These are phyloP conservation scores for Xylariaceae sp. DNA, from an alignment of 2,329 filamentous ascomycete species.

Conservation along the genomic window DNA sequence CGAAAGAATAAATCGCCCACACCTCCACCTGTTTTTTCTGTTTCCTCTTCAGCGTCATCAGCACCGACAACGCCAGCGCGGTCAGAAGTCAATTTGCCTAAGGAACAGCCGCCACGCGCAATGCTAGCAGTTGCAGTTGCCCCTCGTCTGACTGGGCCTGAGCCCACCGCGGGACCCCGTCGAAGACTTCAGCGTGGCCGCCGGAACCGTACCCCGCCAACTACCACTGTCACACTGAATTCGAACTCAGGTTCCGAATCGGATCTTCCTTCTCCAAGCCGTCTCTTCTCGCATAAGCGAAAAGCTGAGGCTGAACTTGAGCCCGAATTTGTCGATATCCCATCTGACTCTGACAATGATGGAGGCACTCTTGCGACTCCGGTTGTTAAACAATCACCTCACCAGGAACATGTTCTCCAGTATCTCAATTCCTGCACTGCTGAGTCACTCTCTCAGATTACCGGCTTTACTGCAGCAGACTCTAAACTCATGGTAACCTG, in stretches of 20 bases:
- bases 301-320: constrained; percentile 31
- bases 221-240: constrained; percentile 24
- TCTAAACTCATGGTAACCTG: constrained; percentile 58
- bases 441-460: constrained; percentile 81
- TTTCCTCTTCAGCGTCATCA: constrained; percentile 41
- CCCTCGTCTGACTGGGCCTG: background rate
- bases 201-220: constrained; percentile 25
- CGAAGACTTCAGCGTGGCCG: constrained; percentile 36
- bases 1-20: constrained; percentile 36
- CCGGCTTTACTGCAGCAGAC: constrained; percentile 72
- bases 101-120: constrained; percentile 2
- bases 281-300: constrained; percentile 29
- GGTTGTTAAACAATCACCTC: background rate
- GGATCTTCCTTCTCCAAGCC: background rate
- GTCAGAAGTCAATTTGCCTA: constrained; percentile 27
- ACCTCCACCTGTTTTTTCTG: constrained; percentile 39
- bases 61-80: constrained; percentile 37
- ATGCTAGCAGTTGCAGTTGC: constrained; percentile 9
- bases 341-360: background rate
- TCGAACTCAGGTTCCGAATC: constrained; percentile 26
- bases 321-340: constrained; percentile 15
- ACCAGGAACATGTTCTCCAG: constrained; percentile 66
- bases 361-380: background rate
- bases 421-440: constrained; percentile 83
- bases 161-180: constrained; percentile 26